Evolutionary conservation across 495 filamentous ascomycete genomes (phyloP).

Genomic region (Penicillium atrosanguineum): DNA sequence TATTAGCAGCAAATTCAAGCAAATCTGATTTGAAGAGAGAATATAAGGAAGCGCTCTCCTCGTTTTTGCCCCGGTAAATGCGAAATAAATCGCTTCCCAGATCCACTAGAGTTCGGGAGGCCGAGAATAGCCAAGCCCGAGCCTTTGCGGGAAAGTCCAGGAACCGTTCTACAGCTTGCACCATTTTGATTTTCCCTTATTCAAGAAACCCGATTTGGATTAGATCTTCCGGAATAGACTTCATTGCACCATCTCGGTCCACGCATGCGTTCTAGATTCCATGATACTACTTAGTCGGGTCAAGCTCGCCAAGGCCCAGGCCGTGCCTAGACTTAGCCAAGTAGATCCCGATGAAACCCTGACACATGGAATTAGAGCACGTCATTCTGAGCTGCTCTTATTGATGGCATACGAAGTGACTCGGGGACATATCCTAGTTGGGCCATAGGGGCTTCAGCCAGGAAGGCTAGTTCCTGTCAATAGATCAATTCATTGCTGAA

Average conservation of each 20-base stretch:
- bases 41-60: background rate
- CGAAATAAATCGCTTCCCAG: background rate
- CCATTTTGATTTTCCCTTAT: background rate
- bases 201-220: background rate
- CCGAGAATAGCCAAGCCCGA: constrained; percentile 3
- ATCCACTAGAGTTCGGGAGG: background rate
- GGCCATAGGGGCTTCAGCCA: too few relatives aligned
- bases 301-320: background rate
- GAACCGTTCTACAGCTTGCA: background rate
- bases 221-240: background rate
- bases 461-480: too few relatives aligned
- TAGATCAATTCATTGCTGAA: too few relatives aligned
- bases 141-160: background rate
- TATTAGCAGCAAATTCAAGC: background rate
- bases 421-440: too few relatives aligned
- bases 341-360: constrained; percentile 13
- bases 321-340: constrained; percentile 4
- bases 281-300: background rate
- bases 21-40: background rate
- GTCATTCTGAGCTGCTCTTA: constrained; percentile 15
- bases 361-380: constrained; percentile 53
- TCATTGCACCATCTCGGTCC: background rate
- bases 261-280: background rate
- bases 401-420: too few relatives aligned
- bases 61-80: too few relatives aligned